Base-by-base conservation (phyloP, 2,329 filamentous ascomycete species). In the Diaporthe citri region DNA sequence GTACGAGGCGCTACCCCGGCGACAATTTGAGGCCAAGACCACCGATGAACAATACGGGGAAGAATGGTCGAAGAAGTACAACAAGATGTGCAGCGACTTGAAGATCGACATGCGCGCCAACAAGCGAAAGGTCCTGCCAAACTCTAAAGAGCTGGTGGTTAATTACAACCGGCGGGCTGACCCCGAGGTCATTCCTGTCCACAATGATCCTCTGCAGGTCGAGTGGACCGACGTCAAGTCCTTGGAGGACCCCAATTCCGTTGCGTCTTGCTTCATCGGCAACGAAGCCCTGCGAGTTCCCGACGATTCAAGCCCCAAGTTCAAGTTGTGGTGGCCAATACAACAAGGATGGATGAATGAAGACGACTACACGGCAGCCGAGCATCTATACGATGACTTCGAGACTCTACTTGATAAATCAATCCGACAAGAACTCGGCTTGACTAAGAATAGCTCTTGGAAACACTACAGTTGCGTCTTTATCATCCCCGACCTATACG, bases 391-490 rank as follows among this genome's bases (percentile, higher is more conserved):
- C 81, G 90, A 97, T 80, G 97, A 98, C 81, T 93, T 98, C 74
- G 94, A 97, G 79, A 91, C 93, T 17, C 93, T 98, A 43, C 85
- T 98, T 17, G 95, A 98, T 81, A 93, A 95, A 77, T 94, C 95
- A 1, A 93, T 99, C 80, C 93, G 93, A 77, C 91, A 90, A n/a
- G 95, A 98, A 80, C 88, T 98, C 12, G 94, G 94, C 1, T 84
- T 98, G 56, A 92, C 89, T 39, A 92, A 91, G 77, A 94, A 94
- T 80, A 94, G 93, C 79, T 92, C 96, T 70, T 97, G 96, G 92
- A 90, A 90, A 72, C 94, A 97, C 82, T 98, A 98, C 84, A 97
- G 94, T 80, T 98, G 95, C 79, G 96, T 98, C n/a, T 95, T 98
- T 80, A 93, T 99, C 77, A 97, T 99, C 62, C 97, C 97, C 0